A percentile compares a stretch with the other conserved stretches of the same genome.
Evolutionary conservation across 2,329 filamentous ascomycete genomes (phyloP).

Genomic region (Calycina herbarum): DNA sequence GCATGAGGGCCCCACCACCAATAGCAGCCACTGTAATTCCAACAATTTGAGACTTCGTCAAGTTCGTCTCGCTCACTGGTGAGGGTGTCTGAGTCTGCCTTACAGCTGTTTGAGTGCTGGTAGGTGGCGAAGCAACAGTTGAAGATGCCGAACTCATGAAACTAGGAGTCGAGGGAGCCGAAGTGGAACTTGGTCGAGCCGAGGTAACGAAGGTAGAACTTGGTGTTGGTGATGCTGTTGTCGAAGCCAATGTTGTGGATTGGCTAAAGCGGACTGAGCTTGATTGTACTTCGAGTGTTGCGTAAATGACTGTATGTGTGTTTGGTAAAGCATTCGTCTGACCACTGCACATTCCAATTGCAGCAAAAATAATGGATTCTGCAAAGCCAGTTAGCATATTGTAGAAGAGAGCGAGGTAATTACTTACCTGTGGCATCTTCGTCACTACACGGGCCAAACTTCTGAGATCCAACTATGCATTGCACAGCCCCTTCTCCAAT

Average conservation of each 20-base stretch:
- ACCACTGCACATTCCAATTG: slow-evolving; percentile 59
- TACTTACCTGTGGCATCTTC: slow-evolving; percentile 39
- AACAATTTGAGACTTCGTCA: slow-evolving; percentile 47
- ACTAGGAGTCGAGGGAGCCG: slow-evolving; percentile 6
- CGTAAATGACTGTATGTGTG: slow-evolving; percentile 59
- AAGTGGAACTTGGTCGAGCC: slow-evolving; percentile 6
- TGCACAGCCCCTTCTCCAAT: slow-evolving; percentile 70
- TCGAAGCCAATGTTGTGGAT: slow-evolving; percentile 20
- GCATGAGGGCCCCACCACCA: slow-evolving; percentile 49
- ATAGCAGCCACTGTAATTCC: slow-evolving; percentile 59
- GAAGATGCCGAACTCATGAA: slow-evolving; percentile 21
- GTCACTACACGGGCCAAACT: slow-evolving; percentile 52
- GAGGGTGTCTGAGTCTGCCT: slow-evolving; percentile 24
- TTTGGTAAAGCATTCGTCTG: slow-evolving; percentile 52
- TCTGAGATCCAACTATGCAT: slow-evolving; percentile 59
- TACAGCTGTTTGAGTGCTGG: slow-evolving; percentile 11
- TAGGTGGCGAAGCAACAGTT: slow-evolving; percentile 15
- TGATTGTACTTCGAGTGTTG: slow-evolving; percentile 49
- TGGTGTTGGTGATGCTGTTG: slow-evolving; percentile 17
- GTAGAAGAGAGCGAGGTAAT: too few species aligned
- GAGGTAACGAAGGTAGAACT: slow-evolving; percentile 14
- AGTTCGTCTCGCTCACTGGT: slow-evolving; percentile 9
- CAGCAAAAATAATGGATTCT: slow-evolving; percentile 49
- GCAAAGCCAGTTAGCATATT: not conserved
- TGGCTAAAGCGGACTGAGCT: slow-evolving; percentile 38